These are phyloP conservation scores for Collybiopsis luxurians DNA, from an alignment of 768 basidiomycete genomes.

Conservation along the genomic window DNA sequence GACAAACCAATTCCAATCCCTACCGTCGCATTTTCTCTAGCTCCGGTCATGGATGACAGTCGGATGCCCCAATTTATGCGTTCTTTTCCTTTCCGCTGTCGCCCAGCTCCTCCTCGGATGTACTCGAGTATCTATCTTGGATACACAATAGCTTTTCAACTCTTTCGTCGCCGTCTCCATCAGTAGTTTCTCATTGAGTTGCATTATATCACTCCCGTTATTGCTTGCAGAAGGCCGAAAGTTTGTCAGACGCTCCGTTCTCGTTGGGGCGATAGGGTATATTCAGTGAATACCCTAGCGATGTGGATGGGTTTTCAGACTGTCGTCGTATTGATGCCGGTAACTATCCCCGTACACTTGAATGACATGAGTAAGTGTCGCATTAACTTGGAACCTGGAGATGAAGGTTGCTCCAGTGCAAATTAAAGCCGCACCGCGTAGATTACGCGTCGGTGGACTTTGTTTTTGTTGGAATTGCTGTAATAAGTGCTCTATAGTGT, in stretches of 20 bases:
- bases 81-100: conserved; percentile 54
- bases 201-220: conserved; percentile 59
- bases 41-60: conserved; percentile 26
- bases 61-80: conserved; percentile 55
- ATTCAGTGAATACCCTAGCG: conserved; percentile 45
- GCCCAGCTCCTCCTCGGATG: conserved; percentile 62
- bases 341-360: background rate
- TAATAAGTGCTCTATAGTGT: background rate
- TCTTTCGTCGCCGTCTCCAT: conserved; percentile 67
- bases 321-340: background rate
- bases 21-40: conserved; percentile 42
- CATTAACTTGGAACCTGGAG: background rate
- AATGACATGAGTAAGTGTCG: background rate
- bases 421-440: no score
- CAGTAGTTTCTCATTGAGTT: conserved; percentile 62
- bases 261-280: conserved; percentile 44
- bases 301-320: conserved; percentile 26
- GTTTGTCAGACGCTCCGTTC: conserved; percentile 51
- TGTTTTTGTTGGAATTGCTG: background rate
- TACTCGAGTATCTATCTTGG: conserved; percentile 62
- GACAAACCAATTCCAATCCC: conserved; percentile 67
- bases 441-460: background rate
- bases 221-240: conserved; percentile 42
- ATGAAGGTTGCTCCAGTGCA: background rate
- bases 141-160: conserved; percentile 60